Evolutionary conservation across 2,329 filamentous ascomycete species (phyloP).

Genomic region (Pseudopithomyces chartarum): DNA sequence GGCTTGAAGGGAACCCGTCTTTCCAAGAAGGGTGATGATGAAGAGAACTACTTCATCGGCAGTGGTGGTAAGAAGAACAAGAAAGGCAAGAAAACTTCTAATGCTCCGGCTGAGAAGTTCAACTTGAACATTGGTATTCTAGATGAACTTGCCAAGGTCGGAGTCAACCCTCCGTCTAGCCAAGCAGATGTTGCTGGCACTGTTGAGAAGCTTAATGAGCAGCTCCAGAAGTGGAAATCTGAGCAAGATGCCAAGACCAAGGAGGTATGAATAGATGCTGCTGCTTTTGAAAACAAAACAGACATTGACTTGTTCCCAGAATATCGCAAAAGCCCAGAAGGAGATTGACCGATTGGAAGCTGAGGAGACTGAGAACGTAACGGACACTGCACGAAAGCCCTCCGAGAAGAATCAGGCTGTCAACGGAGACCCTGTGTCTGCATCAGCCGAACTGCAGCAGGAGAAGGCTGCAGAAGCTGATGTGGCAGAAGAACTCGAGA

Average conservation of each 20-base stretch:
- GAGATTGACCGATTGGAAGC: conserved; percentile 84
- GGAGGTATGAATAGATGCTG: too few relatives aligned
- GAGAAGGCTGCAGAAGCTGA: conserved; percentile 65
- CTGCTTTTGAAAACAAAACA: background rate
- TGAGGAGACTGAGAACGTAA: conserved; percentile 67
- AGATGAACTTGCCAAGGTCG: conserved; percentile 83
- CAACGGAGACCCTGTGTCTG: conserved; percentile 56
- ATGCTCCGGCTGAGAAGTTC: conserved; percentile 66
- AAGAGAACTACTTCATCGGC: conserved; percentile 81
- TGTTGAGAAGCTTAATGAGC: conserved; percentile 88
- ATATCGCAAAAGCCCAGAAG: conserved; percentile 94
- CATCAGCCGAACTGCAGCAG: conserved; percentile 59
- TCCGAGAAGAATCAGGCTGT: conserved; percentile 56
- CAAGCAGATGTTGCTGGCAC: conserved; percentile 78
- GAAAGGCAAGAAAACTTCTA: conserved; percentile 82
- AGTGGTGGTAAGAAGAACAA: conserved; percentile 82
- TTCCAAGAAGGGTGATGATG: conserved; percentile 82
- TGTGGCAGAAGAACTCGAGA: conserved; percentile 64
- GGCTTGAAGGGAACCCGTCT: conserved; percentile 84
- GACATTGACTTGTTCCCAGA: conserved; percentile 61
- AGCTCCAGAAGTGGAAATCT: conserved; percentile 87
- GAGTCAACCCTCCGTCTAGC: conserved; percentile 86
- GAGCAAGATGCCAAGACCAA: conserved; percentile 90
- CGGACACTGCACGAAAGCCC: conserved; percentile 60
- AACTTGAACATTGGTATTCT: conserved; percentile 90